Conservation (phyloP, 2,329 filamentous ascomycete genomes). For the Hypoxylon sp. region DNA sequence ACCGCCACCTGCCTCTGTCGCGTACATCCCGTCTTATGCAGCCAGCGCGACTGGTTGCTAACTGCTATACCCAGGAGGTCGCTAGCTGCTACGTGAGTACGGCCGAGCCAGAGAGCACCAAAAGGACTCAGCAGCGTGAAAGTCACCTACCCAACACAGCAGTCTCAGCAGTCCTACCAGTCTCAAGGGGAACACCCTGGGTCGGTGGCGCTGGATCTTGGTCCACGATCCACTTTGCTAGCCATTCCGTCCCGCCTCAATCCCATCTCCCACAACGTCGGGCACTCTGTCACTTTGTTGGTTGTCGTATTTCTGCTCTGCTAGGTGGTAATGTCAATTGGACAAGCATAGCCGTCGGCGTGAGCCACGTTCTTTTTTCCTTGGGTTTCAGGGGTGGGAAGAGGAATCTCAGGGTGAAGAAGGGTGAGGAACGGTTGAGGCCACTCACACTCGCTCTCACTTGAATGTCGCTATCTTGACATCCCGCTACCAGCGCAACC, state of each 20-base stretch:
- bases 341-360: conserved; percentile 24
- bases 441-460: conserved; percentile 33
- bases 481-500: conserved; percentile 34
- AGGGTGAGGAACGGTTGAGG: conserved; percentile 25
- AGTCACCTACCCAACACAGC: conserved; percentile 34
- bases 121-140: conserved; percentile 8
- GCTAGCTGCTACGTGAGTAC: conserved; percentile 31
- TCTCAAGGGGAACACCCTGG: neutral
- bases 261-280: conserved; percentile 36
- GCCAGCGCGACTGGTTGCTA: neutral
- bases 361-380: conserved; percentile 31
- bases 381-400: conserved; percentile 6
- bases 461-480: conserved; percentile 30
- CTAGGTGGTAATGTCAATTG: conserved; percentile 28
- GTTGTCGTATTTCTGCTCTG: conserved; percentile 20
- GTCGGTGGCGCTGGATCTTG: conserved; percentile 27
- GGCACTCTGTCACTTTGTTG: conserved; percentile 23
- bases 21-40: neutral
- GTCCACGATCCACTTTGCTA: conserved; percentile 25
- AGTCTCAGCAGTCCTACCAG: neutral
- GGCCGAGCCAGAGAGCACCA: conserved; percentile 20
- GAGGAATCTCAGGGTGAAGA: too few relatives aligned
- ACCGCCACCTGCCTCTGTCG: neutral
- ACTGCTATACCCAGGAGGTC: too few relatives aligned
- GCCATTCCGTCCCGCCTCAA: conserved; percentile 32